Conservation (phyloP, 306 rosid genomes). For the Quercus rubra region DNA sequence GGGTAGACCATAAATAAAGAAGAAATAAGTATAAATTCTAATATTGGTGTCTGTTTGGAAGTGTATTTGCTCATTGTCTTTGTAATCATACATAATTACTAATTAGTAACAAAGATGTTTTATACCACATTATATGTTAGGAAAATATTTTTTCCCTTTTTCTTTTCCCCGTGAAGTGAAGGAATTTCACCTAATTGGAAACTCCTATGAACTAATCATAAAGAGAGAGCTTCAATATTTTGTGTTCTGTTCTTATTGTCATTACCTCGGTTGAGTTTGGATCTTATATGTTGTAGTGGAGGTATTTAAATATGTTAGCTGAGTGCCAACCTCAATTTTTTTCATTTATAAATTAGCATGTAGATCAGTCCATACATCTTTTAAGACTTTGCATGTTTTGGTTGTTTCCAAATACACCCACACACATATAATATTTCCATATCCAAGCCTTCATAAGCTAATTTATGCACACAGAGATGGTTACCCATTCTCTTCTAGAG, state of each 20-base stretch:
- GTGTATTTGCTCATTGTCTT: neutral
- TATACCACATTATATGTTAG: neutral
- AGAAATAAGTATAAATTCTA: neutral
- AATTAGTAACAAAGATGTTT: neutral
- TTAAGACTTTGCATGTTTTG: neutral
- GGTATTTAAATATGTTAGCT: neutral
- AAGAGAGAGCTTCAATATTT: neutral
- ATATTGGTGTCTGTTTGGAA: neutral
- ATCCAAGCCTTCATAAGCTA: neutral
- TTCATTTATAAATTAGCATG: neutral
- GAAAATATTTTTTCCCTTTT: neutral
- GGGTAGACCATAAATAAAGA: neutral
- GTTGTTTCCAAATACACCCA: neutral
- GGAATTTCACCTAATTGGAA: neutral
- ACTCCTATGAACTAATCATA: neutral
- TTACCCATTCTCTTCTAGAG: neutral
- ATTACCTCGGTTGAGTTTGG: neutral
- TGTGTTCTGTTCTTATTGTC: neutral
- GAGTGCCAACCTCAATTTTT: neutral
- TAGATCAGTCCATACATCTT: neutral
- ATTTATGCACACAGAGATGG: neutral
- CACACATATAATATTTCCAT: neutral
- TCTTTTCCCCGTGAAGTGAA: neutral
- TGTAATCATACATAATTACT: neutral
- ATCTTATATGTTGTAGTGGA: neutral